Evolutionary conservation across 805 yeast species (phyloP), one percentile per base, ranked within the genome.

Genomic region (Maudiozyma turicensis): DNA sequence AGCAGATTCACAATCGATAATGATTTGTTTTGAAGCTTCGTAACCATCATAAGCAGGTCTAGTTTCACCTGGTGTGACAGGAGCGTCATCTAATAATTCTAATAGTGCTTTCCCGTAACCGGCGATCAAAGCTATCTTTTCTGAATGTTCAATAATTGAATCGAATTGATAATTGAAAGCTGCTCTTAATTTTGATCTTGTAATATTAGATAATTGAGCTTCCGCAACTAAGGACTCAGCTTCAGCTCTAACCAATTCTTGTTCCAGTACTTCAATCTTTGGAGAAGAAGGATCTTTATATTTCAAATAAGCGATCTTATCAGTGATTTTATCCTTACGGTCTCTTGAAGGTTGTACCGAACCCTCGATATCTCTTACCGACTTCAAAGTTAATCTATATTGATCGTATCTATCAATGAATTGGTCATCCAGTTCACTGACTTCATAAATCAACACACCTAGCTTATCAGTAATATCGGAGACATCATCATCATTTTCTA

Each of bases 181-280:
- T 57, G 86, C 84, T 73, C 86, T 84, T 65, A 87, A 77, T 70
- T 85, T 84, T 65, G 86, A 89, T 72, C 95, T 77, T 56, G 95
- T 86, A 64, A 86, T 86, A 70, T 86, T 86, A 38, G 91, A 84
- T 60, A 87, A 75, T 73, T 87, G 95, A 32, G 95, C 95, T 72
- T 86, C 95, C 45, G 95, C 95, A 59, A 87, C 95, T 55, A 86
- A 74, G 47, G 89, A 82, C 71, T 87, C 95, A 48, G 95, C 95
- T 72, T 87, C 95, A 38, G 93, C 93, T 71, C 95, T 78, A 51
- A 87, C 95, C 65, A 86, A 75, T 70, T 86, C 95, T 69, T 87
- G 95, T 73, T 87, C 95, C 65, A 87, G 74, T 50, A 86, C 81
- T 48, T 80, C 77, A 55, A 86, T 82, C 74, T 84, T 85, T 57